Percentiles rank a stretch among this genome's conserved stretches.
These are phyloP conservation scores for Hemisphaericaspora lyxosophila DNA, from an alignment of 1,139 yeast species.

Conservation along the genomic window DNA sequence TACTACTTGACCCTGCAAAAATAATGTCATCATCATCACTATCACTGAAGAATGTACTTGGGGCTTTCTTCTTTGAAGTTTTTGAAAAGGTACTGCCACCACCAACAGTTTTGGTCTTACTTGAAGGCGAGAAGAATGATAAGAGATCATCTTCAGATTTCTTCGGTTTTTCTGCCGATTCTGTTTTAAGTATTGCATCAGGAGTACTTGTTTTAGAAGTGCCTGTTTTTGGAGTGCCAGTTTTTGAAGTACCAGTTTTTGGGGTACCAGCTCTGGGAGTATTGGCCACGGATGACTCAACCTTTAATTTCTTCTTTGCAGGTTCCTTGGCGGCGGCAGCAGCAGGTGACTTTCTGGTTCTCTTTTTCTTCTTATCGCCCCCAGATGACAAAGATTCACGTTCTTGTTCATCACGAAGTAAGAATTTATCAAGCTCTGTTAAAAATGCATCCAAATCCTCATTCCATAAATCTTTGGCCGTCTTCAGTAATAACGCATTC, in stretches of 20 bases:
- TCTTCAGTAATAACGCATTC: constrained; percentile 58
- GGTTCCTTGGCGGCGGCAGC: constrained; percentile 14
- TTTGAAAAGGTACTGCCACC: background rate
- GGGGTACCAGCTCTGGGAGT: constrained; percentile 8
- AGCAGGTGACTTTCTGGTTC: constrained; percentile 19
- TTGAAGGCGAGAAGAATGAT: constrained; percentile 14
- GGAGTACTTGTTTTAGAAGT: constrained; percentile 9
- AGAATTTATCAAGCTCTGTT: constrained; percentile 64
- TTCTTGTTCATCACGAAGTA: constrained; percentile 33
- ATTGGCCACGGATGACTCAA: constrained; percentile 5
- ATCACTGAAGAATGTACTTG: constrained; percentile 12
- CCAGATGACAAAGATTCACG: constrained; percentile 31
- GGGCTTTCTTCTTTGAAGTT: constrained; percentile 2
- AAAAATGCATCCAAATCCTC: constrained; percentile 76
- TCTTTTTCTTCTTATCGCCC: constrained; percentile 30
- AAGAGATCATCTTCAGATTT: constrained; percentile 12
- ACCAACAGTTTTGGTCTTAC: constrained; percentile 5
- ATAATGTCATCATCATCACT: constrained; percentile 15
- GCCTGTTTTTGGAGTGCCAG: no score
- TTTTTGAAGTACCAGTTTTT: constrained; percentile 8
- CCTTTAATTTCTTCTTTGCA: constrained; percentile 16
- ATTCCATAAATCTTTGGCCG: constrained; percentile 89
- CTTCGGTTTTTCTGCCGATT: constrained; percentile 3
- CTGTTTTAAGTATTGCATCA: constrained; percentile 13
- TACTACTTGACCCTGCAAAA: constrained; percentile 5